Conservation (phyloP, 352 stramenopile species). For the Globisporangium radiosum region DNA sequence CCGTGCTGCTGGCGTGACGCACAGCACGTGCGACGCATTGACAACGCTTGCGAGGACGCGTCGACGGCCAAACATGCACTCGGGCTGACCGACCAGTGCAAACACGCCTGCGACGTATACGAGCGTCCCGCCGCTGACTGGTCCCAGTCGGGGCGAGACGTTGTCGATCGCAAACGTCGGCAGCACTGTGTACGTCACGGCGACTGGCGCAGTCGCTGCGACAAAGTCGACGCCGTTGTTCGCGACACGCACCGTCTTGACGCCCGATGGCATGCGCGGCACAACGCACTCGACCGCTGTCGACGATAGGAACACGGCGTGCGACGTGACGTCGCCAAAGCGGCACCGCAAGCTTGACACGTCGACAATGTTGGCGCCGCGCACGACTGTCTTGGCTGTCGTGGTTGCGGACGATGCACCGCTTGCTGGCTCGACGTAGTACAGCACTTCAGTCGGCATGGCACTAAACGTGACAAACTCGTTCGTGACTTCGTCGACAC, state of each 20-base stretch:
- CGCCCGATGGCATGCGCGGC: conserved; percentile 35
- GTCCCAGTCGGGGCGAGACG: conserved; percentile 23
- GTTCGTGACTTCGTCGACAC: conserved; percentile 13
- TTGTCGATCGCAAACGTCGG: conserved; percentile 28
- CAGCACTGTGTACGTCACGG: conserved; percentile 21
- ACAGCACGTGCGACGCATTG: conserved; percentile 28
- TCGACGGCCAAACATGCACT: conserved; percentile 38
- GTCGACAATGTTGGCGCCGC: conserved; percentile 46
- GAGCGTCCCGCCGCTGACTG: conserved; percentile 28
- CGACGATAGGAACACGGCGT: conserved; percentile 35
- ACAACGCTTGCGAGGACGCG: conserved; percentile 13
- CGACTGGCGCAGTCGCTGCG: conserved; percentile 4
- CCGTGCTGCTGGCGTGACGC: conserved; percentile 18
- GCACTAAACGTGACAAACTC: conserved; percentile 26
- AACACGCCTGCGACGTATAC: conserved; percentile 37
- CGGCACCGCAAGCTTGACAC: conserved; percentile 30
- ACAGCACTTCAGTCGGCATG: conserved; percentile 26
- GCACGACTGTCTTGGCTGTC: conserved; percentile 24
- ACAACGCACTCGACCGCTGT: conserved; percentile 44
- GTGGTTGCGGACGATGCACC: conserved; percentile 17
- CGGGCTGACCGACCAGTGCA: conserved; percentile 16
- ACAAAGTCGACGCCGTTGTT: conserved; percentile 60
- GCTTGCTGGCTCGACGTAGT: conserved; percentile 17
- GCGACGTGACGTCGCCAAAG: conserved; percentile 29
- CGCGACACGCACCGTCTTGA: conserved; percentile 32